These are phyloP conservation scores for Aspergillus pseudoviridinutans DNA, from an alignment of 2,329 filamentous ascomycete species.

Conservation along the genomic window DNA sequence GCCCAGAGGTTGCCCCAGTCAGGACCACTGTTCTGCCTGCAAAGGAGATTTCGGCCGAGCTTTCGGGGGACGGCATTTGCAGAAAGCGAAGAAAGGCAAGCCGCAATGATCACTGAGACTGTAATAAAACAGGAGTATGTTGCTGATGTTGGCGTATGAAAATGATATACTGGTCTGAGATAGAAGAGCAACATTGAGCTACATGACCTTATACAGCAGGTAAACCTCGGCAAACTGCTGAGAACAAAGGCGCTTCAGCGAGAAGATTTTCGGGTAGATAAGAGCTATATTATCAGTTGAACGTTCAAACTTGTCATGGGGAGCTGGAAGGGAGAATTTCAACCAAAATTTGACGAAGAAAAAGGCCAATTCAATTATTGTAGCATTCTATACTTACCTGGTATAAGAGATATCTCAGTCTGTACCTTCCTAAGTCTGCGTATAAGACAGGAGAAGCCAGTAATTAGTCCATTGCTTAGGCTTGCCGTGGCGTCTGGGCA, in stretches of 20 bases:
- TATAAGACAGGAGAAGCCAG: no score
- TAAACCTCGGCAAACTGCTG: not conserved
- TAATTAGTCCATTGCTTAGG: no score
- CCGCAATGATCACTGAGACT: conserved; percentile 15
- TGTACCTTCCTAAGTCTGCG: not conserved
- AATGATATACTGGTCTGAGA: not conserved
- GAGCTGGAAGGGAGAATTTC: no score
- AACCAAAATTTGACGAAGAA: no score
- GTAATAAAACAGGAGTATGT: not conserved
- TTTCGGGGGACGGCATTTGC: conserved; percentile 31
- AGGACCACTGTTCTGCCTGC: conserved; percentile 46
- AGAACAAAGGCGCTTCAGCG: not conserved
- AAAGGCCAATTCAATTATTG: no score
- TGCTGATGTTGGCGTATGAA: not conserved
- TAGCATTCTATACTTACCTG: not conserved
- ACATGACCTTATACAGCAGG: not conserved
- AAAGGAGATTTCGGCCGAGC: conserved; percentile 37
- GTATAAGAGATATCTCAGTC: not conserved
- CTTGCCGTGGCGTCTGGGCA: no score
- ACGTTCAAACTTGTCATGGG: not conserved
- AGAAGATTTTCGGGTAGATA: not conserved
- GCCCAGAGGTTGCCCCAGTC: conserved; percentile 49
- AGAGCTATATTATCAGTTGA: not conserved
- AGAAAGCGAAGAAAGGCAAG: conserved; percentile 26
- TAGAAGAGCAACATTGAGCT: not conserved